Percentiles rank a stretch among this genome's conserved stretches.
phyloP scores from a whole-genome alignment of 179 eudicot species.

The Spergularia azorica region DNA sequence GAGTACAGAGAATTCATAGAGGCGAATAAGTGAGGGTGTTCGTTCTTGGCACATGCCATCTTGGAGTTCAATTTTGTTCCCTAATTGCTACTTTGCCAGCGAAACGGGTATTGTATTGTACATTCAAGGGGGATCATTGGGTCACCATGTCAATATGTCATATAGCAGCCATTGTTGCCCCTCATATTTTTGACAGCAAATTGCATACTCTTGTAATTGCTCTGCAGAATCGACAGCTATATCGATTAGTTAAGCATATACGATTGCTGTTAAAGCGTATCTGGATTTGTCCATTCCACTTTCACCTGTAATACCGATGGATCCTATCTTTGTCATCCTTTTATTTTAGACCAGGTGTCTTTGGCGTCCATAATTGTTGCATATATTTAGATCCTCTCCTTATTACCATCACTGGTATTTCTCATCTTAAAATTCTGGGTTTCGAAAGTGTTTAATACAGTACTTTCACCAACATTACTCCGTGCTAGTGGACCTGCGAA shows the following conservation, averaged over 20 bases:
- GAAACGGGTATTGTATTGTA: constrained; percentile 21
- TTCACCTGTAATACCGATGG: constrained; percentile 6
- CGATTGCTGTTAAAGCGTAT: constrained; percentile 5
- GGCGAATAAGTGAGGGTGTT: constrained; percentile 58
- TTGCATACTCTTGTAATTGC: constrained; percentile 24
- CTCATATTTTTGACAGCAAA: constrained; percentile 27
- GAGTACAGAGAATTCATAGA: constrained; percentile 94
- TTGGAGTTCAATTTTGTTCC: constrained; percentile 47
- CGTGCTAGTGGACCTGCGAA: not conserved
- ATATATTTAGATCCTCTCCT: not conserved
- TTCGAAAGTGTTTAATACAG: not conserved
- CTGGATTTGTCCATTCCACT: not conserved
- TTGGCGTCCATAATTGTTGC: not conserved
- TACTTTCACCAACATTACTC: not conserved
- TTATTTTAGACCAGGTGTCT: not conserved
- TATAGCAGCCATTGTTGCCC: constrained; percentile 24
- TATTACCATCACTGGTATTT: not conserved
- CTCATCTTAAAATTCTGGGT: not conserved
- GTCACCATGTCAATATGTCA: constrained; percentile 18
- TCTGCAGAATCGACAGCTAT: constrained; percentile 11
- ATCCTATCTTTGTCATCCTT: not conserved
- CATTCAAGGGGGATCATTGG: constrained; percentile 13
- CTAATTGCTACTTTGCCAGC: constrained; percentile 17
- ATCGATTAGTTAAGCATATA: constrained; percentile 13
- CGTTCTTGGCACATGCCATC: constrained; percentile 29